A percentile compares a stretch with the other conserved stretches of the same genome.
Evolutionary conservation across 805 yeast species (phyloP).

Genomic region (Ogataea zsoltii): DNA sequence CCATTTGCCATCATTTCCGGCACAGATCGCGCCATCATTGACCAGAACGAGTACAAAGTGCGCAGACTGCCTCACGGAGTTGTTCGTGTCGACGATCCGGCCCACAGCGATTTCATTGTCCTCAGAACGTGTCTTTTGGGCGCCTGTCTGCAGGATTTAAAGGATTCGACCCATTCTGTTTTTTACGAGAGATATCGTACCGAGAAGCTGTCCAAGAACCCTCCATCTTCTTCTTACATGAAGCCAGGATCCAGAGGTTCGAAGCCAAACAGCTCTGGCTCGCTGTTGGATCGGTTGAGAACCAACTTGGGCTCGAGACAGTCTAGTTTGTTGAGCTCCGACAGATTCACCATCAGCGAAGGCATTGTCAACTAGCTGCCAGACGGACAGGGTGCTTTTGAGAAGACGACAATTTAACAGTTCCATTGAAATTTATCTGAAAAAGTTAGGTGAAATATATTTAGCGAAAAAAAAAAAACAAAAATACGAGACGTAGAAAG

Average conservation of each 20-base stretch:
- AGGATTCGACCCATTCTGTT: conserved; percentile 69
- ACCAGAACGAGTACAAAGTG: conserved; percentile 73
- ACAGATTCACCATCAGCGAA: conserved; percentile 18
- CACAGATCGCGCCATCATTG: conserved; percentile 63
- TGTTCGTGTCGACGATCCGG: conserved; percentile 79
- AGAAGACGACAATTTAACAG: too few relatives aligned
- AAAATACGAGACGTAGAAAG: too few relatives aligned
- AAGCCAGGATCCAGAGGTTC: conserved; percentile 16
- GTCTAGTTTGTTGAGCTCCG: conserved; percentile 22
- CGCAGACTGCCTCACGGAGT: conserved; percentile 86
- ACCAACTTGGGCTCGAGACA: conserved; percentile 24
- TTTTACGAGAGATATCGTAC: conserved; percentile 80
- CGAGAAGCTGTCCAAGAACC: conserved; percentile 33
- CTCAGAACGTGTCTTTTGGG: conserved; percentile 75
- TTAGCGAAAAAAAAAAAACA: too few relatives aligned
- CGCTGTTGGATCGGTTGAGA: conserved; percentile 25
- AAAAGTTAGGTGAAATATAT: too few relatives aligned
- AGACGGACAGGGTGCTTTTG: too few relatives aligned
- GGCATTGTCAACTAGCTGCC: conserved; percentile 12
- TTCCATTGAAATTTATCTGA: too few relatives aligned
- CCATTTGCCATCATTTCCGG: conserved; percentile 96
- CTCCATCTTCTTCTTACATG: conserved; percentile 11
- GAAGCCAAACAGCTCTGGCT: conserved; percentile 24
- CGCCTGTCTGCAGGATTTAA: conserved; percentile 77
- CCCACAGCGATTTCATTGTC: conserved; percentile 75